Base-by-base conservation (phyloP, 352 stramenopile species). In the Globisporangium nodosum region DNA sequence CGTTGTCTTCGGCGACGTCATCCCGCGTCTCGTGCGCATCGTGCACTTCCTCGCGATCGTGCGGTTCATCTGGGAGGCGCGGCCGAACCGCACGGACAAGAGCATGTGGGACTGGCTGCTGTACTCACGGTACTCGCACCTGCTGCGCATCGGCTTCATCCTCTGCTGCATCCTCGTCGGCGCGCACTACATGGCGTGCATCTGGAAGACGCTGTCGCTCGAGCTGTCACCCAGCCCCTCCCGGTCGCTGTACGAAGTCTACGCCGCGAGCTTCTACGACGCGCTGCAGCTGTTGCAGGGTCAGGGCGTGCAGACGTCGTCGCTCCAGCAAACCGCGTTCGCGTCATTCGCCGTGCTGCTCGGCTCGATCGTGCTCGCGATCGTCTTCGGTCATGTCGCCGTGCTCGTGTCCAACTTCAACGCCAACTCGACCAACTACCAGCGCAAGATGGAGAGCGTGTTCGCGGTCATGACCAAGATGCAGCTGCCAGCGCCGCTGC, bases 351-450 rank as follows among this genome's bases (percentile, higher is more conserved):
- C 61, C 5, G 59, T 82, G 5, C 65, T 92, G 0, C 5, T 84
- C 2, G 78, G 80, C 5, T 81, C 80, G 0, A 60, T 92, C 43
- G 48, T 81, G 1, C 60, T 92, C 1, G 80, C 78, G 8, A 69
- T 88, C 15, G 61, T 90, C 3, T 90, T 84, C 49, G 78, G 76
- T 49, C 58, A 87, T n/a, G 74, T 88, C 24, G 68, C 66, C 0
- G 74, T 88, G 56, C 65, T 85, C 13, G 74, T 87, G 20, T 63
- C 71, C n/a, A 87, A 81, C 37, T 78, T 87, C 35, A 77, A 76
- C 51, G 67, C 73, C 4, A 78, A 81, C 49, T 65, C 73, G 5
- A 79, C 61, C 1, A 63, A 65, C 40, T 88, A 83, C 45, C 76
- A 81, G 52, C 71, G 74, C 20, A 79, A 81, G 49, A 83, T 87